Evolutionary conservation across 192 early-diverging fungal genomes (phyloP).

Genomic region (Backusella westeae): DNA sequence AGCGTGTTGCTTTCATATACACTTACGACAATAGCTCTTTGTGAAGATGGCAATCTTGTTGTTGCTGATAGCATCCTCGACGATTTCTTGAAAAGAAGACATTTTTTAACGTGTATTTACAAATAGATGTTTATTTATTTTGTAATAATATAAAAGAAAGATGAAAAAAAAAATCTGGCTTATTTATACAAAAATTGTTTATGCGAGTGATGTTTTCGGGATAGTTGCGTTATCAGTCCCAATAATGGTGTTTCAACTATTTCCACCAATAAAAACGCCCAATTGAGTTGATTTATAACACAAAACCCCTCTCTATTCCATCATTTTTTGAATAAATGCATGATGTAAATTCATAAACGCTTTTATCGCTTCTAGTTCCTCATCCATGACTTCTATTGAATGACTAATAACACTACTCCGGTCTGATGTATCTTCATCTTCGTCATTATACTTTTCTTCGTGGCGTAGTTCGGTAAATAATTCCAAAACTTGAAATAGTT

Average conservation of each 20-base stretch:
- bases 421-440: background rate
- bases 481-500: conserved; percentile 11
- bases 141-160: background rate
- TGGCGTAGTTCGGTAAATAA: background rate
- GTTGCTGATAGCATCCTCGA: conserved; percentile 44
- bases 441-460: background rate
- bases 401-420: background rate
- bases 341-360: conserved; percentile 30
- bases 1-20: background rate
- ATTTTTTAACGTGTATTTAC: conserved; percentile 10
- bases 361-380: conserved; percentile 10
- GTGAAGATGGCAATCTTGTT: conserved; percentile 70
- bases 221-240: background rate
- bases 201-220: background rate
- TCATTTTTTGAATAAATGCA: conserved; percentile 9
- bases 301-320: background rate
- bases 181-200: conserved; percentile 1
- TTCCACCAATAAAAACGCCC: background rate
- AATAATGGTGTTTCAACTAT: background rate
- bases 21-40: conserved; percentile 65
- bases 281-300: background rate
- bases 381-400: background rate
- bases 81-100: conserved; percentile 30
- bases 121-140: background rate
- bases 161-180: background rate